A percentile compares a stretch with the other conserved stretches of the same genome.
Evolutionary conservation across 2,329 filamentous ascomycete genomes (phyloP).

Genomic region (Conoideocrella luteorostrata): DNA sequence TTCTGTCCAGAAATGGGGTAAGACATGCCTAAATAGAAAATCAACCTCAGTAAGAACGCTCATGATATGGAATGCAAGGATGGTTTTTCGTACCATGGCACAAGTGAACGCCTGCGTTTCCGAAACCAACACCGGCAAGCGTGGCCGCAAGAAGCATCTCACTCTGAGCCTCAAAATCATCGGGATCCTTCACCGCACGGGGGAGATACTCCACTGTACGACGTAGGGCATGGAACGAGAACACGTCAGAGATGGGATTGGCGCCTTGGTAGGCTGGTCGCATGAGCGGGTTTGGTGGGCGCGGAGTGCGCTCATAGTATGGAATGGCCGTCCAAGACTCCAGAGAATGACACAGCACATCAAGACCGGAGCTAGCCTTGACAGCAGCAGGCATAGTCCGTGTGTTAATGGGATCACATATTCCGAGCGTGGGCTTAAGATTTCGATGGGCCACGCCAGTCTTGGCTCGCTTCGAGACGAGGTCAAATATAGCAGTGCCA

Average conservation of each 20-base stretch:
- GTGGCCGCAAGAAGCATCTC: constrained; percentile 96
- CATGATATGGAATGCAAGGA: not conserved
- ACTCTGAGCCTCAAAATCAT: constrained; percentile 86
- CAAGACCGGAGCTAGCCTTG: constrained; percentile 83
- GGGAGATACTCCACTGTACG: constrained; percentile 89
- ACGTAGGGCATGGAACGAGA: constrained; percentile 78
- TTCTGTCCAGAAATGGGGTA: constrained; percentile 97
- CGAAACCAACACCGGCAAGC: constrained; percentile 90
- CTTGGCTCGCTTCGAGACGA: constrained; percentile 84
- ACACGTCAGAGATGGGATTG: constrained; percentile 96
- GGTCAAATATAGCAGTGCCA: constrained; percentile 95
- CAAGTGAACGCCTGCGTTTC: constrained; percentile 90
- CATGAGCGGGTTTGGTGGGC: constrained; percentile 82
- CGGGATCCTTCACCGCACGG: constrained; percentile 76
- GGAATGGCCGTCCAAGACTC: constrained; percentile 98
- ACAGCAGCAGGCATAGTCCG: constrained; percentile 93
- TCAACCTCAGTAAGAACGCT: not conserved
- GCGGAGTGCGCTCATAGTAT: constrained; percentile 75
- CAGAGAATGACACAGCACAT: constrained; percentile 90
- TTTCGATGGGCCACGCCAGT: constrained; percentile 94
- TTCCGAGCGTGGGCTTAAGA: constrained; percentile 89
- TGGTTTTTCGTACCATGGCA: constrained; percentile 45
- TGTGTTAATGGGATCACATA: constrained; percentile 82
- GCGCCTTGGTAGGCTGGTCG: constrained; percentile 94
- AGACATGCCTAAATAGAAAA: constrained; percentile 65